phyloP scores from a whole-genome alignment of 2,329 filamentous ascomycete genomes.

The Sarocladium strictum region DNA sequence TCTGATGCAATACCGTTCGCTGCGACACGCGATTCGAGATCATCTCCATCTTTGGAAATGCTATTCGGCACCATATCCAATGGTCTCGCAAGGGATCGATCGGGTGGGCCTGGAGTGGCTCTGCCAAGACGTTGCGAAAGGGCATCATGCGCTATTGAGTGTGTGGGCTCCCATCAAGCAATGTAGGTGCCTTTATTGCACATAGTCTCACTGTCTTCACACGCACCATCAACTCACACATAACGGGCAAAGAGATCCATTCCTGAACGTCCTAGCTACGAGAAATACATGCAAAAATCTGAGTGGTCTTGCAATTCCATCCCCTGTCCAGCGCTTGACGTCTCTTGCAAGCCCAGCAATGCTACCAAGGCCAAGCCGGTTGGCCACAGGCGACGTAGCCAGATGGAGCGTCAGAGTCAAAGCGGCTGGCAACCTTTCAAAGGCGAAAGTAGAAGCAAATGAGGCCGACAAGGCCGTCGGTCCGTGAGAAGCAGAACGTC shows the following conservation, averaged over 20 bases:
- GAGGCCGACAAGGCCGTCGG: neutral
- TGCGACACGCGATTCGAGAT: no score
- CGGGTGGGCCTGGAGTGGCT: no score
- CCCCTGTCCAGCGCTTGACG: neutral
- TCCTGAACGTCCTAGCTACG: neutral
- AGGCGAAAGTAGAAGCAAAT: conserved; percentile 1
- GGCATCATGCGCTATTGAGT: neutral
- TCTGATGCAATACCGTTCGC: no score
- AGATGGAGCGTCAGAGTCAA: neutral
- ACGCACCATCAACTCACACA: neutral
- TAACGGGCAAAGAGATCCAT: neutral
- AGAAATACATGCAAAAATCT: neutral
- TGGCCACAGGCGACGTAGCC: neutral
- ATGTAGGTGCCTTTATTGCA: neutral
- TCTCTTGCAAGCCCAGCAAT: neutral
- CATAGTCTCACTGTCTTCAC: neutral
- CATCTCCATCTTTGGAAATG: neutral
- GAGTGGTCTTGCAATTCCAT: neutral
- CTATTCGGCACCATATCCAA: neutral
- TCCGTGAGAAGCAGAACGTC: conserved; percentile 4
- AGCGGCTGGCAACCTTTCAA: neutral
- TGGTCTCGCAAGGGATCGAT: neutral
- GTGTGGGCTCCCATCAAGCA: neutral
- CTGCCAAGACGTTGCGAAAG: neutral
- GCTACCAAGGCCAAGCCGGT: neutral